Conservation (phyloP, 768 basidiomycete genomes). For the Russula olivacea region DNA sequence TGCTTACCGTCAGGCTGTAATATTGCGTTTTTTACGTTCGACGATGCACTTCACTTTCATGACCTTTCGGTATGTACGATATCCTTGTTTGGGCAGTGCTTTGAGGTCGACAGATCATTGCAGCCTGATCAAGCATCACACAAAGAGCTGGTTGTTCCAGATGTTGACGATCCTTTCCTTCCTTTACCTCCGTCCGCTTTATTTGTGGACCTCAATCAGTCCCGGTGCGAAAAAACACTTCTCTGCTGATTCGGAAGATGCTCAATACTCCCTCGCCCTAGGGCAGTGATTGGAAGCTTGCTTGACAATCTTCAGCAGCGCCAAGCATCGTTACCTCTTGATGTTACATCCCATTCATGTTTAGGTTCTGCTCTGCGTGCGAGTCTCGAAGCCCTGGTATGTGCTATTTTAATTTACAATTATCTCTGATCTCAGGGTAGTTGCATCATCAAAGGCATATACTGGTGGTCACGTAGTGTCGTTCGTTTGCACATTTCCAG, state of each 20-base stretch:
- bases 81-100: background rate
- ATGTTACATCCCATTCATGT: conserved; percentile 46
- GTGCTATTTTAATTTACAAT: conserved; percentile 25
- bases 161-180: conserved; percentile 88
- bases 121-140: conserved; percentile 20
- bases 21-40: conserved; percentile 82
- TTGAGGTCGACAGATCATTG: conserved; percentile 27
- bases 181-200: conserved; percentile 60
- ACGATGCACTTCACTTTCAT: conserved; percentile 78
- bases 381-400: conserved; percentile 64
- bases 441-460: conserved; percentile 41
- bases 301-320: conserved; percentile 60
- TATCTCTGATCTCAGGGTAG: conserved; percentile 17
- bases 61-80: conserved; percentile 67
- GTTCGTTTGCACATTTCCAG: conserved; percentile 68
- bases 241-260: background rate
- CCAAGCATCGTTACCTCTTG: conserved; percentile 41
- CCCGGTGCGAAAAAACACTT: conserved; percentile 45
- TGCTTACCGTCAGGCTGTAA: conserved; percentile 50
- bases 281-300: conserved; percentile 58
- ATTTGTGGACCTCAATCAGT: conserved; percentile 69
- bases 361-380: conserved; percentile 74
- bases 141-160: conserved; percentile 73
- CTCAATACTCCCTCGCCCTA: conserved; percentile 30
- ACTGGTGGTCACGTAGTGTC: conserved; percentile 72